Evolutionary conservation across 2,329 filamentous ascomycete species (phyloP), one percentile per base, ranked within the genome.

Genomic region (Fusarium sp.): DNA sequence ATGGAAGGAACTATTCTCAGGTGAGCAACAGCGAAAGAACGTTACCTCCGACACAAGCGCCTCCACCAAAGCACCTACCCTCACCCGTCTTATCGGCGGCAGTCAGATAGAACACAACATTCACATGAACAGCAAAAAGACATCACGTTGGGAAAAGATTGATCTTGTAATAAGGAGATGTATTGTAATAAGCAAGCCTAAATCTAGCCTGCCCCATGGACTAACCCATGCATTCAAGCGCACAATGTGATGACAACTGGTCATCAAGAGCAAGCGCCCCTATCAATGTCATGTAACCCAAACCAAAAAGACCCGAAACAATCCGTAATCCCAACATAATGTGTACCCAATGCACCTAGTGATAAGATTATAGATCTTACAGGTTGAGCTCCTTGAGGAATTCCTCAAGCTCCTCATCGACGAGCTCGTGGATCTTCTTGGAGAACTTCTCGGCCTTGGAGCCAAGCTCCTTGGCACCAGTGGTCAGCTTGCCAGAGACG

Each of bases 391-490:
- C 87, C 76, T 87, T 84, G 60, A 90, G 82, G 78, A 91, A 88
- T 78, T 88, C 84, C 81, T 87, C 83, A 49, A 91, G 82, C 84
- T 91, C 88, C 81, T 89, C 85, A 29, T 91, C 87, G 57, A 91
- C 86, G 39, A 90, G 80, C 71, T 89, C 83, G 77, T 90, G 87
- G 74, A 91, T 87, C 86, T 90, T 90, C 83, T 89, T 84, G 70
- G 88, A 86, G 71, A 91, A 81, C 84, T 90, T 86, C 83, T 89
- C 86, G 27, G 87, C 87, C 85, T 90, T 89, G 77, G 80, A 82
- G 61, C 85, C 83, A 68, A 89, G 79, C 35, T 84, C 79, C 78
- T 89, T 86, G 71, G 86, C 84, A 46, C 84, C 85, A 80, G 88
- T 85, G 73, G 86, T 83, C 58, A 90, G 82, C 81, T 89, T 86